Evolutionary conservation across 768 basidiomycete genomes (phyloP).

Genomic region (Mrakia frigida): DNA sequence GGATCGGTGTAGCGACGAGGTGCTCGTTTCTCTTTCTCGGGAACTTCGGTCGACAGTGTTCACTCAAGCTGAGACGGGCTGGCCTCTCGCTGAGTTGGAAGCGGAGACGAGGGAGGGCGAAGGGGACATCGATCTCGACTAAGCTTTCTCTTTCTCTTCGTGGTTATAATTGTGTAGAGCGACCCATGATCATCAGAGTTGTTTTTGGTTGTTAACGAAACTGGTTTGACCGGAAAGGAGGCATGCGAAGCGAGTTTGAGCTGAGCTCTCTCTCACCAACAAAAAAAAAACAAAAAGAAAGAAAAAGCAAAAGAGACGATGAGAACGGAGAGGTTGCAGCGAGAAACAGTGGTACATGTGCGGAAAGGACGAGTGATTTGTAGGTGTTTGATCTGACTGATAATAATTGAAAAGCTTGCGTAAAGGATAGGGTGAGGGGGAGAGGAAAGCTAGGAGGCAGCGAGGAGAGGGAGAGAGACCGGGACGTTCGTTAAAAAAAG

Average conservation of each 20-base stretch:
- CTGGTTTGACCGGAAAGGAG: neutral
- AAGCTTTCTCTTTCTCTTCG: neutral
- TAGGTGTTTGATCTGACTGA: too few relatives aligned
- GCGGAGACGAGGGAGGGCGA: conserved; percentile 33
- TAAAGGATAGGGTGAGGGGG: too few relatives aligned
- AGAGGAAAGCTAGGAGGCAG: too few relatives aligned
- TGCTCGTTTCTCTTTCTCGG: conserved; percentile 51
- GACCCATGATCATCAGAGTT: too few relatives aligned
- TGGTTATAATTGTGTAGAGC: too few relatives aligned
- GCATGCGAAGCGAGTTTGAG: neutral
- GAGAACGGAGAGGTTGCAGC: neutral
- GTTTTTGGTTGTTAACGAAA: too few relatives aligned
- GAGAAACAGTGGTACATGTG: neutral
- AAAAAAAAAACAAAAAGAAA: conserved; percentile 4
- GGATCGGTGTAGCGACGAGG: conserved; percentile 53
- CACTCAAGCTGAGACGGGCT: conserved; percentile 58
- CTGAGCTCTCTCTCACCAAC: neutral
- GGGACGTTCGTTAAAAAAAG: too few relatives aligned
- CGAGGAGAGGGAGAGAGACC: too few relatives aligned
- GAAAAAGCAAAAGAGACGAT: neutral
- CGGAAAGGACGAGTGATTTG: neutral
- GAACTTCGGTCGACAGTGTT: conserved; percentile 49
- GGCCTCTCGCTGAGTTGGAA: conserved; percentile 68
- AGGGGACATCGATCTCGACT: conserved; percentile 16
- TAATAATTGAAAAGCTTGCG: too few relatives aligned